Conservation (phyloP, 768 basidiomycete species). For the Amyloporia xantha region DNA sequence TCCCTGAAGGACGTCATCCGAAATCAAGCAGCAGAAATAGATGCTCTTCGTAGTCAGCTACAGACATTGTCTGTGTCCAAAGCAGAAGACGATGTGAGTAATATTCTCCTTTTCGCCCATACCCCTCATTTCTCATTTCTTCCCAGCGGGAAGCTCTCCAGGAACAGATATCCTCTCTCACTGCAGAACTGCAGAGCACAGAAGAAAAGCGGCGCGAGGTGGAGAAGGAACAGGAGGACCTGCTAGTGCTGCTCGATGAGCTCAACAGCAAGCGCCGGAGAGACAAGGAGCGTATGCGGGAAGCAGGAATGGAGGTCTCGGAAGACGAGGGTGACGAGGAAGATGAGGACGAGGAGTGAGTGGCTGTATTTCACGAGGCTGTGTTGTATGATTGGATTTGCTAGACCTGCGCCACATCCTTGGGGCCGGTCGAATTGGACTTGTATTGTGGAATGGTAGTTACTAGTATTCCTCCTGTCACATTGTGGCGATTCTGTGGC, state of each 20-base stretch:
- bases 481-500: too few relatives aligned
- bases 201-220: conserved; percentile 70
- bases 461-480: too few relatives aligned
- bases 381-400: neutral
- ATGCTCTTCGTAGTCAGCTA: conserved; percentile 55
- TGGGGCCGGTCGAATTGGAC: neutral
- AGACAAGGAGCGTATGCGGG: conserved; percentile 76
- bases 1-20: conserved; percentile 81
- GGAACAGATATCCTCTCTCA: conserved; percentile 39
- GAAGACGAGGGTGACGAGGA: conserved; percentile 84
- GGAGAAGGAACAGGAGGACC: conserved; percentile 95
- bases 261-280: conserved; percentile 75
- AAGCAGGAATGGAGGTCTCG: conserved; percentile 78
- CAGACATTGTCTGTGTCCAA: conserved; percentile 33
- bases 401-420: neutral
- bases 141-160: conserved; percentile 40
- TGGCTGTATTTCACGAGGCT: neutral
- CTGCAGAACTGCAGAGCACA: conserved; percentile 41
- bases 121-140: too few relatives aligned
- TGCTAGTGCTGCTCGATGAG: conserved; percentile 91
- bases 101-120: neutral
- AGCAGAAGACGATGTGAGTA: conserved; percentile 29
- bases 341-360: conserved; percentile 28
- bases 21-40: conserved; percentile 77
- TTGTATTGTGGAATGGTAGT: too few relatives aligned